These are phyloP conservation scores for Diversispora eburnea DNA, from an alignment of 192 early-diverging fungal species.

Conservation along the genomic window DNA sequence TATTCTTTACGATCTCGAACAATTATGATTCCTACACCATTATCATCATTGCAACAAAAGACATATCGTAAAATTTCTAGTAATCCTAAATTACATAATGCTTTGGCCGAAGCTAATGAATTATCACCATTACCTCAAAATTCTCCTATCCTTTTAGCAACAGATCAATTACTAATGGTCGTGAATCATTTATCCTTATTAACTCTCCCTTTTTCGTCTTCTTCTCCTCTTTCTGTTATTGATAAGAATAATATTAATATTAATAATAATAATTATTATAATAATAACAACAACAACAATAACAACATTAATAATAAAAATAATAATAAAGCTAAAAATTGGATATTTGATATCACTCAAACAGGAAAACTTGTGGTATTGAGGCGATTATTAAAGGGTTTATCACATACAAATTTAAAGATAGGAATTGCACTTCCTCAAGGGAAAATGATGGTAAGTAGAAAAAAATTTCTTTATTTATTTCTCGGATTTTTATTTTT, in stretches of 20 bases:
- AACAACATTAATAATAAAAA: too few relatives aligned
- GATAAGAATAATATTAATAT: too few relatives aligned
- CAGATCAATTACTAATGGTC: conserved; percentile 2
- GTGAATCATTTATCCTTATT: conserved; percentile 2
- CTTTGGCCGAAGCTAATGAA: background rate
- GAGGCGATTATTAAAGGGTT: background rate
- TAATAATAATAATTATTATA: too few relatives aligned
- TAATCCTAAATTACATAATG: background rate
- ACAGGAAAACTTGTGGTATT: conserved; percentile 1
- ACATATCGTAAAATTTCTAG: background rate
- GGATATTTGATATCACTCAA: background rate
- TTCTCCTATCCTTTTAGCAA: background rate
- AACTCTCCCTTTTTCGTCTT: background rate
- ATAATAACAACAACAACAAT: too few relatives aligned
- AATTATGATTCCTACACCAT: conserved; percentile 6
- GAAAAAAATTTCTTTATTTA: background rate
- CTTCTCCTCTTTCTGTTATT: too few relatives aligned
- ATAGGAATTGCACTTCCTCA: conserved; percentile 5
- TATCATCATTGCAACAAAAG: conserved; percentile 9
- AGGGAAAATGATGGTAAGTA: conserved; percentile 15
- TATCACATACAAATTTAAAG: background rate
- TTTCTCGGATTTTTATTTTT: background rate
- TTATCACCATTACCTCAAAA: background rate
- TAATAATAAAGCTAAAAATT: background rate
- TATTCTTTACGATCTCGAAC: too few relatives aligned